Evolutionary conservation across 106 monocot species (phyloP).

Genomic region (Hemerocallis citrina): DNA sequence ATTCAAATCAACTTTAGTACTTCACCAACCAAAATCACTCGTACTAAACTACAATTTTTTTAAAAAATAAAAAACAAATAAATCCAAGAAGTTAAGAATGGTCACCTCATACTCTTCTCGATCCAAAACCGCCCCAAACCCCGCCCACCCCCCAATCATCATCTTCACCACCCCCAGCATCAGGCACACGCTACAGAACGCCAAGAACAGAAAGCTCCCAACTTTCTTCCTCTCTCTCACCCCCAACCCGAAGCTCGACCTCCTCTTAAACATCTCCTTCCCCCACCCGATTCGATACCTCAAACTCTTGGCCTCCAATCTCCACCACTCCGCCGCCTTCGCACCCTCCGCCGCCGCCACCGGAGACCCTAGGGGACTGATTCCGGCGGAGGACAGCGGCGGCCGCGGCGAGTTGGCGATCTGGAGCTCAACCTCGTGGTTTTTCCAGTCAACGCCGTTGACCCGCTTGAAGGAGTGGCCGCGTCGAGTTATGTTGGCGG

Average conservation of each 20-base stretch:
- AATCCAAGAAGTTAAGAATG: no score
- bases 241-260: conserved; percentile 12
- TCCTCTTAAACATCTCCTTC: conserved; percentile 33
- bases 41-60: no score
- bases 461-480: conserved; percentile 59
- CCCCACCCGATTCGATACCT: conserved; percentile 38
- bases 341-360: not conserved
- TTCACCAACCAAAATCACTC: no score
- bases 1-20: no score
- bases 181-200: conserved; percentile 64
- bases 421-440: conserved; percentile 56
- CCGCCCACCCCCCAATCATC: conserved; percentile 42
- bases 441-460: not conserved
- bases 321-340: conserved; percentile 6
- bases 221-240: conserved; percentile 35
- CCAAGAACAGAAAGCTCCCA: conserved; percentile 61
- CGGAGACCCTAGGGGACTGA: conserved; percentile 1
- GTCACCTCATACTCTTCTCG: conserved; percentile 7
- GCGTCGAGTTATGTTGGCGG: conserved; percentile 51
- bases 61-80: no score
- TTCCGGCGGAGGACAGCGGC: conserved; percentile 12
- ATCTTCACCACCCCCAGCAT: conserved; percentile 63
- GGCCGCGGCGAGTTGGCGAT: conserved; percentile 53
- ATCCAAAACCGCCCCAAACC: not conserved
- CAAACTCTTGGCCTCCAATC: conserved; percentile 16